Evolutionary conservation across 2,329 filamentous ascomycete species (phyloP).

Genomic region (Aspergillus sp.): DNA sequence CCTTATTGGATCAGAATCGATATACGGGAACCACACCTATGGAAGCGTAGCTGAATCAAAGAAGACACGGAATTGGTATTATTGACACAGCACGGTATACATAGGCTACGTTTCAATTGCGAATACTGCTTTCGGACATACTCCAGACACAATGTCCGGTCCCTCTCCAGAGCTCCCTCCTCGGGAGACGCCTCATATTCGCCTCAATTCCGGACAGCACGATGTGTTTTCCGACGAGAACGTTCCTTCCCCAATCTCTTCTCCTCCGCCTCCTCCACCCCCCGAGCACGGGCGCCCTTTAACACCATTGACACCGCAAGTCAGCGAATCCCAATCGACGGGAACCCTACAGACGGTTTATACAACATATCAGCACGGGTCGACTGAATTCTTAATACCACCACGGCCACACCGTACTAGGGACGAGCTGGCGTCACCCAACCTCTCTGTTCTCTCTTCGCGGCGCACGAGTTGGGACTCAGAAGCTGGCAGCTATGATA

Average conservation of each 20-base stretch:
- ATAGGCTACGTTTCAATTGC: neutral
- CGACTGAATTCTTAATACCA: conserved; percentile 38
- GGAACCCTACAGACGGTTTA: conserved; percentile 41
- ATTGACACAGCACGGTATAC: neutral
- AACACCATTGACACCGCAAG: conserved; percentile 19
- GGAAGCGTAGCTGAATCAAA: neutral
- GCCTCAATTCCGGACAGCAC: conserved; percentile 62
- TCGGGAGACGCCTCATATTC: conserved; percentile 56
- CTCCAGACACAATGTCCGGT: conserved; percentile 12
- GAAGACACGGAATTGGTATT: neutral
- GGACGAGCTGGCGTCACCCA: conserved; percentile 50
- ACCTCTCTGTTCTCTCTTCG: conserved; percentile 55
- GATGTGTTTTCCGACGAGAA: conserved; percentile 44
- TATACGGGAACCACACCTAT: neutral
- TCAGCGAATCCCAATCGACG: conserved; percentile 23
- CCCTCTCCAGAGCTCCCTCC: neutral
- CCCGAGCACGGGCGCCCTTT: conserved; percentile 25
- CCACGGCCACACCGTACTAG: conserved; percentile 52
- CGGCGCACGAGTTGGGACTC: conserved; percentile 67
- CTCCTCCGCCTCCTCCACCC: conserved; percentile 18
- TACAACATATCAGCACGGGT: conserved; percentile 51
- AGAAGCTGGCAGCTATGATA: conserved; percentile 55
- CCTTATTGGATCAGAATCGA: neutral
- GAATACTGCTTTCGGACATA: neutral
- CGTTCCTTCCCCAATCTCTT: conserved; percentile 13